Conservation (phyloP, 1,284 basidiomycete genomes). For the Heterobasidion irregulare region DNA sequence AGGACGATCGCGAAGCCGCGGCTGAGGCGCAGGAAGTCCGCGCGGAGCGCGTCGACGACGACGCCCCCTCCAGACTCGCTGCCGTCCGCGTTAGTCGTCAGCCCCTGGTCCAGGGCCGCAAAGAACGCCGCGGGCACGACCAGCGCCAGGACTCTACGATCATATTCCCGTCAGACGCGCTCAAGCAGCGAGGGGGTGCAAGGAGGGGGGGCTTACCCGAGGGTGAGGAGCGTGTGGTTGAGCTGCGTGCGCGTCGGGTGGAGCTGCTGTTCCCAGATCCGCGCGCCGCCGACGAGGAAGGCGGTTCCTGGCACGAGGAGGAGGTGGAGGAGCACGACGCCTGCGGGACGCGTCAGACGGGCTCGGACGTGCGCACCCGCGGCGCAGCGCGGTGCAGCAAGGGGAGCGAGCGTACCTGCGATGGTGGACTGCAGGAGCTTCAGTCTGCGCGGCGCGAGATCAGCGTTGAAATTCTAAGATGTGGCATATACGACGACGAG, state of each 20-base stretch:
- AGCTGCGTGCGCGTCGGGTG: constrained; percentile 45
- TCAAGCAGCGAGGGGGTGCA: neutral
- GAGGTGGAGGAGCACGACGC: constrained; percentile 54
- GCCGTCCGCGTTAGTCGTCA: constrained; percentile 15
- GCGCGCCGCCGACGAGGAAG: constrained; percentile 54
- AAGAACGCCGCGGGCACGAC: constrained; percentile 61
- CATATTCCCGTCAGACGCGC: neutral
- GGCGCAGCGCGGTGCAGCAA: neutral
- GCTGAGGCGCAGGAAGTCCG: constrained; percentile 47
- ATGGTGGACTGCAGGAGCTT: constrained; percentile 53
- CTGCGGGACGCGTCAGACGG: constrained; percentile 18
- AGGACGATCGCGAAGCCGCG: constrained; percentile 54
- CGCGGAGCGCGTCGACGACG: constrained; percentile 30
- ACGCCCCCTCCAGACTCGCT: constrained; percentile 11
- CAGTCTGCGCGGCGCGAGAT: constrained; percentile 25
- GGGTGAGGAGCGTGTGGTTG: constrained; percentile 54
- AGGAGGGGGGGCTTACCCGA: constrained; percentile 38
- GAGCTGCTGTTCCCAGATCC: constrained; percentile 36
- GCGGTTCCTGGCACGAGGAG: constrained; percentile 52
- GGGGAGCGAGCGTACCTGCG: constrained; percentile 42
- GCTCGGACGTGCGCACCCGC: neutral
- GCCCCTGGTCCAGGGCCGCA: constrained; percentile 42
- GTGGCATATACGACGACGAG: neutral
- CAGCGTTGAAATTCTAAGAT: constrained; percentile 11
- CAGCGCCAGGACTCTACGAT: constrained; percentile 45